phyloP scores from a whole-genome alignment of 2,329 filamentous ascomycete genomes.

The Colletotrichum siamense region DNA sequence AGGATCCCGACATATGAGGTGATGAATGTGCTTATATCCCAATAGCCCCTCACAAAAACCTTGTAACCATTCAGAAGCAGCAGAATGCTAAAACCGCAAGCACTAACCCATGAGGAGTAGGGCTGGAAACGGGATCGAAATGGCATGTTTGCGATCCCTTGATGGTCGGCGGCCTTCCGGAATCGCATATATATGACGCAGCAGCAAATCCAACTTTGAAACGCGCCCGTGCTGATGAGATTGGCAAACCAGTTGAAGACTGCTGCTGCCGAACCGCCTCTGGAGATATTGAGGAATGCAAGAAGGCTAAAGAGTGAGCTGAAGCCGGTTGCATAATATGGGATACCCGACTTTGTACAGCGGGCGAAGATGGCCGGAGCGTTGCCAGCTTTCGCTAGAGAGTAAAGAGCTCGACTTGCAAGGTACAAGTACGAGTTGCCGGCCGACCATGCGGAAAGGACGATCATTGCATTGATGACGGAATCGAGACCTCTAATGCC shows the following conservation, averaged over 20 bases:
- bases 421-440: conserved; percentile 60
- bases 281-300: conserved; percentile 64
- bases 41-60: conserved; percentile 64
- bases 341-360: conserved; percentile 39
- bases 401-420: conserved; percentile 59
- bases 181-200: conserved; percentile 66
- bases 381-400: conserved; percentile 55
- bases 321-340: conserved; percentile 46
- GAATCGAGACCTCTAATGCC: conserved; percentile 57
- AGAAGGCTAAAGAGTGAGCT: conserved; percentile 65
- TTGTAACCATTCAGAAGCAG: conserved; percentile 73
- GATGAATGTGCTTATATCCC: conserved; percentile 66
- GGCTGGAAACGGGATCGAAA: background rate
- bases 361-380: conserved; percentile 42
- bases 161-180: conserved; percentile 45
- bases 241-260: conserved; percentile 69
- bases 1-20: conserved; percentile 69
- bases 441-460: conserved; percentile 55
- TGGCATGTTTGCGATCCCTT: background rate
- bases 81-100: conserved; percentile 49
- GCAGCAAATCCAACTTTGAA: conserved; percentile 59
- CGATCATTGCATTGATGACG: conserved; percentile 59
- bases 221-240: conserved; percentile 54
- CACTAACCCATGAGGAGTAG: background rate
- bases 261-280: conserved; percentile 47